These are phyloP conservation scores for Lipomyces spencermartinsiae DNA, from an alignment of 805 yeast genomes.

Conservation along the genomic window DNA sequence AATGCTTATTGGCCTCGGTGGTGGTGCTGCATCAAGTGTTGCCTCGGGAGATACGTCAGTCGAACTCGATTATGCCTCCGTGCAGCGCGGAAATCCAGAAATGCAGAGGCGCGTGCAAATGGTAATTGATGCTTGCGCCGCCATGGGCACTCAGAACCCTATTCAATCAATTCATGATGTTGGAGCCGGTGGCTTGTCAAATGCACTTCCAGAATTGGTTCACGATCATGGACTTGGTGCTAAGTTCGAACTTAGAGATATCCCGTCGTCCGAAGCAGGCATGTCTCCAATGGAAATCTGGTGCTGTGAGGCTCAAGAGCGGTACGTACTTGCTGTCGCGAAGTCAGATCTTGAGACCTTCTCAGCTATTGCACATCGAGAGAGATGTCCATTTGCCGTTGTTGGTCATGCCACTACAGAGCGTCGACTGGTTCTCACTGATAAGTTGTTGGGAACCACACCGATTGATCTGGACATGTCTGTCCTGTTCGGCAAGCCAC, in stretches of 20 bases:
- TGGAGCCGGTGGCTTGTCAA: constrained; percentile 99
- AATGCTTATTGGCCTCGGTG: constrained; percentile 98
- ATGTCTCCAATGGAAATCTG: constrained; percentile 99
- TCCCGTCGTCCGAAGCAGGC: constrained; percentile 90
- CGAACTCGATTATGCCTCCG: constrained; percentile 96
- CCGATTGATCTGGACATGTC: constrained; percentile 98
- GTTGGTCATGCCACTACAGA: constrained; percentile 94
- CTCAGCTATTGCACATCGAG: constrained; percentile 84
- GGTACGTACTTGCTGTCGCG: constrained; percentile 92
- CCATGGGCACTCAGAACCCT: constrained; percentile 76
- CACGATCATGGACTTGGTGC: constrained; percentile 98
- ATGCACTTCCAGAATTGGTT: constrained; percentile 95
- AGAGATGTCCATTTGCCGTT: constrained; percentile 94
- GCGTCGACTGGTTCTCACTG: constrained; percentile 80
- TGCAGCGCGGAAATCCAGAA: constrained; percentile 99
- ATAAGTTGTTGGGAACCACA: constrained; percentile 73
- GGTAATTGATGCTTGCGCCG: constrained; percentile 92
- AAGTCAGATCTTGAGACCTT: constrained; percentile 76
- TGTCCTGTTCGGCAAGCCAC: constrained; percentile 94
- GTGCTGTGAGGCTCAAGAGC: constrained; percentile 99
- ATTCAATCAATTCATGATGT: constrained; percentile 97
- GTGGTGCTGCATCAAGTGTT: constrained; percentile 98
- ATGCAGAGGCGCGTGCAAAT: constrained; percentile 99
- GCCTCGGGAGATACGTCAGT: constrained; percentile 98
- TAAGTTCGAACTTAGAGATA: constrained; percentile 84